Percentiles rank a stretch among this genome's conserved stretches.
phyloP scores from a whole-genome alignment of 106 monocot genomes.

The Dendrobium chrysotoxum region DNA sequence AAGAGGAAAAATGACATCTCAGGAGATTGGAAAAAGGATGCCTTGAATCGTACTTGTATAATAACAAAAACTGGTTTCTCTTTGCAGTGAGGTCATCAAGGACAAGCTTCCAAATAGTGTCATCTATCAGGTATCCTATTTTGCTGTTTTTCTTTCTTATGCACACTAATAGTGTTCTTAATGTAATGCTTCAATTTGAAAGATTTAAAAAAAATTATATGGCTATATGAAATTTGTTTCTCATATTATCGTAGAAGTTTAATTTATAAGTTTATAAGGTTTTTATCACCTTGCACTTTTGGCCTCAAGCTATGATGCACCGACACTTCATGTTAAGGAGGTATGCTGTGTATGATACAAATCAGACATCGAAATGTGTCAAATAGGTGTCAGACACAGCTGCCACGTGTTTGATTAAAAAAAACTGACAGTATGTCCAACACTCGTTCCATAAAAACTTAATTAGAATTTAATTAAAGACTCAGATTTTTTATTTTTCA shows the following conservation, averaged over 20 bases:
- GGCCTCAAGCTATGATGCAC: too few relatives aligned
- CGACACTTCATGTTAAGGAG: too few relatives aligned
- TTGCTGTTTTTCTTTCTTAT: background rate
- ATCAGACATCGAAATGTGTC: too few relatives aligned
- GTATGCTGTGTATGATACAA: too few relatives aligned
- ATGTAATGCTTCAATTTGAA: background rate
- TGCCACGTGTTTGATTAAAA: too few relatives aligned
- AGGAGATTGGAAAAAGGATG: background rate
- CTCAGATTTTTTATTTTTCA: too few relatives aligned
- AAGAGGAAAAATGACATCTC: background rate
- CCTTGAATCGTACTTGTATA: background rate
- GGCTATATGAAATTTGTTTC: background rate
- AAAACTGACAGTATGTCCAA: too few relatives aligned
- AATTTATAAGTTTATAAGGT: background rate
- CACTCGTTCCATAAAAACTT: too few relatives aligned
- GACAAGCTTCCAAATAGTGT: conserved; percentile 69
- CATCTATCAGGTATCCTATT: conserved; percentile 68
- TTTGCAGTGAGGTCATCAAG: conserved; percentile 78
- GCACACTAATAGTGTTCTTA: background rate
- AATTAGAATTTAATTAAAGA: too few relatives aligned
- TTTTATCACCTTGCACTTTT: too few relatives aligned
- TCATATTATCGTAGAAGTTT: conserved; percentile 8
- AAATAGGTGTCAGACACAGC: too few relatives aligned
- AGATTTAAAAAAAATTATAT: background rate
- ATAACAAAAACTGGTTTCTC: background rate